Percentiles rank a stretch among this genome's conserved stretches.
Conservation (phyloP, 352 stramenopile species). For the Phytophthora pistaciae region DNA sequence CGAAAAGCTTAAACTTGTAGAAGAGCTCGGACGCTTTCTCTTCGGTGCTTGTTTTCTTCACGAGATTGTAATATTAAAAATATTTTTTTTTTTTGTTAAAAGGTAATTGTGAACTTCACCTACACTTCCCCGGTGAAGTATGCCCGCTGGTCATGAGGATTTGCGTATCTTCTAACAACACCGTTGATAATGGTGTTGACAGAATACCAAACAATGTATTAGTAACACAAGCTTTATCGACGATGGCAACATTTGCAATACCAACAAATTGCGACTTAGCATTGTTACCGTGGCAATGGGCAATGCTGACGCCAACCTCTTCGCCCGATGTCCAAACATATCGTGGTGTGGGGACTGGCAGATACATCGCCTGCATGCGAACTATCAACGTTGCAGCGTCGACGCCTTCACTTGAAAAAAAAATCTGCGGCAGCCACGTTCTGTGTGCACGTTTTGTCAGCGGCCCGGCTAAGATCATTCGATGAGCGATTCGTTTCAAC, state of each 20-base stretch:
- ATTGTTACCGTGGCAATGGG: no score
- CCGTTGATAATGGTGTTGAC: not conserved
- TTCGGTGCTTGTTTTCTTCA: no score
- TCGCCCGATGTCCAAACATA: not conserved
- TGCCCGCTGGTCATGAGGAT: not conserved
- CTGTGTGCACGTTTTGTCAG: slow-evolving; percentile 1
- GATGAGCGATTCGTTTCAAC: slow-evolving; percentile 3
- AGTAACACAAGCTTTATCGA: not conserved
- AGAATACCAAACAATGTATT: not conserved
- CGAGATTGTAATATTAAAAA: no score
- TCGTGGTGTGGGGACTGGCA: not conserved
- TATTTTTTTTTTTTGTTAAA: no score
- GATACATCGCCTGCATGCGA: not conserved
- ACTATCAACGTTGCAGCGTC: not conserved
- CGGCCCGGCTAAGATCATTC: not conserved
- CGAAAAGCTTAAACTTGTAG: no score
- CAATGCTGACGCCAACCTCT: not conserved
- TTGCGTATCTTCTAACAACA: not conserved
- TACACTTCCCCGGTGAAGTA: not conserved
- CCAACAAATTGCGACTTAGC: not conserved
- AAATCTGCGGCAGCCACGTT: not conserved
- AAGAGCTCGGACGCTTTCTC: no score
- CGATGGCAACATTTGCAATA: not conserved
- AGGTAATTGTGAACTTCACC: not conserved
- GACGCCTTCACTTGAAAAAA: not conserved